Conservation (phyloP, 1,139 yeast genomes). For the Debaryomyces fabryi region DNA sequence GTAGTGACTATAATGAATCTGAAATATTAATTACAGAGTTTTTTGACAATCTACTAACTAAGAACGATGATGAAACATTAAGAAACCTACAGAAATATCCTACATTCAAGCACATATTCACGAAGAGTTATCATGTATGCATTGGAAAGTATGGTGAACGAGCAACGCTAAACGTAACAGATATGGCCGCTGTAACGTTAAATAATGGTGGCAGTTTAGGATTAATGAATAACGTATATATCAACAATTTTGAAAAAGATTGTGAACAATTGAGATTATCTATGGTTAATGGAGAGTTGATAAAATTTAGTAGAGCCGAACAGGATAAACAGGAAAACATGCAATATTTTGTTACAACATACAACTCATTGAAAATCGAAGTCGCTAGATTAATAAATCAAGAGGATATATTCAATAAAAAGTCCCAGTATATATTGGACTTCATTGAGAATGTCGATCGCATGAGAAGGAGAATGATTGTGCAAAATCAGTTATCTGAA, state of each 20-base stretch:
- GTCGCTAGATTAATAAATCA: constrained; percentile 37
- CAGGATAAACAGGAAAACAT: constrained; percentile 69
- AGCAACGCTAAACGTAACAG: constrained; percentile 31
- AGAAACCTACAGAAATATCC: constrained; percentile 33
- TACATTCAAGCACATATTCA: constrained; percentile 31
- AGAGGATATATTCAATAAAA: constrained; percentile 21
- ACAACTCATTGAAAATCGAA: constrained; percentile 49
- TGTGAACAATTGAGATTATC: constrained; percentile 47
- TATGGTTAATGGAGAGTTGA: constrained; percentile 51
- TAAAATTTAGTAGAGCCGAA: constrained; percentile 49
- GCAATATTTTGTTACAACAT: constrained; percentile 51
- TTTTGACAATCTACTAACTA: constrained; percentile 31
- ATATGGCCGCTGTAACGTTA: constrained; percentile 38
- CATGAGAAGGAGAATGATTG: constrained; percentile 59
- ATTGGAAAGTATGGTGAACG: constrained; percentile 23
- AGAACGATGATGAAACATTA: constrained; percentile 44
- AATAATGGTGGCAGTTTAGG: constrained; percentile 46
- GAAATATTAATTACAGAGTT: constrained; percentile 29
- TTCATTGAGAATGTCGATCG: constrained; percentile 69
- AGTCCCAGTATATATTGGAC: constrained; percentile 52
- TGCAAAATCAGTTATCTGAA: constrained; percentile 52
- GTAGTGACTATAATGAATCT: constrained; percentile 16
- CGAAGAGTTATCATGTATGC: constrained; percentile 25
- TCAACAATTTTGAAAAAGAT: constrained; percentile 47
- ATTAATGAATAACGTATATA: constrained; percentile 39